A percentile compares a stretch with the other conserved stretches of the same genome.
Evolutionary conservation across 306 rosid species (phyloP).

Genomic region (Hippophae tibetana): DNA sequence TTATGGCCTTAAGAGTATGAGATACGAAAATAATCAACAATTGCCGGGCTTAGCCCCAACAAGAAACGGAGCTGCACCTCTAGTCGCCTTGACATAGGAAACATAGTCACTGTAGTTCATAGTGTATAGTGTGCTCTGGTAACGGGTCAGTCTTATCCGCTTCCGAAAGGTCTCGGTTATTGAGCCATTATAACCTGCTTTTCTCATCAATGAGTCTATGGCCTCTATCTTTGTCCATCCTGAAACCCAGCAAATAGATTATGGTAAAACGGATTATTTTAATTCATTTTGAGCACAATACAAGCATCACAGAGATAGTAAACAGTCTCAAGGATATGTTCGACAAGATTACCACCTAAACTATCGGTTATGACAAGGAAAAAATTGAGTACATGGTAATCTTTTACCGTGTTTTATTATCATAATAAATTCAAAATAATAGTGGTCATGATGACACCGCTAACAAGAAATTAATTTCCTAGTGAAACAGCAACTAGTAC

Average conservation of each 20-base stretch:
- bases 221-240: slow-evolving; percentile 87
- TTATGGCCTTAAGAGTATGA: slow-evolving; percentile 20
- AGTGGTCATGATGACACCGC: no score
- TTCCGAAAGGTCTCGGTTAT: slow-evolving; percentile 60
- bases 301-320: background rate
- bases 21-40: slow-evolving; percentile 24
- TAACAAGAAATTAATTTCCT: no score
- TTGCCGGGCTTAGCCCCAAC: slow-evolving; percentile 45
- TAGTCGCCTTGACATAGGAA: slow-evolving; percentile 44
- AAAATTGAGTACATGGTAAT: no score
- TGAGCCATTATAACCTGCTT: slow-evolving; percentile 67
- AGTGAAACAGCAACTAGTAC: no score
- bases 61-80: slow-evolving; percentile 54
- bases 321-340: no score
- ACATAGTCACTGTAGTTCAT: slow-evolving; percentile 73
- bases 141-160: slow-evolving; percentile 57
- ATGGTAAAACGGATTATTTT: background rate
- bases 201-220: slow-evolving; percentile 80
- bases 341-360: no score
- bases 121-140: slow-evolving; percentile 76
- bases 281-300: no score
- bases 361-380: no score
- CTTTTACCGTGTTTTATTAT: no score
- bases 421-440: no score
- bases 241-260: slow-evolving; percentile 29